A percentile compares a stretch with the other conserved stretches of the same genome.
These are phyloP conservation scores for Diplodia intermedia DNA, from an alignment of 2,329 filamentous ascomycete species.

Conservation along the genomic window DNA sequence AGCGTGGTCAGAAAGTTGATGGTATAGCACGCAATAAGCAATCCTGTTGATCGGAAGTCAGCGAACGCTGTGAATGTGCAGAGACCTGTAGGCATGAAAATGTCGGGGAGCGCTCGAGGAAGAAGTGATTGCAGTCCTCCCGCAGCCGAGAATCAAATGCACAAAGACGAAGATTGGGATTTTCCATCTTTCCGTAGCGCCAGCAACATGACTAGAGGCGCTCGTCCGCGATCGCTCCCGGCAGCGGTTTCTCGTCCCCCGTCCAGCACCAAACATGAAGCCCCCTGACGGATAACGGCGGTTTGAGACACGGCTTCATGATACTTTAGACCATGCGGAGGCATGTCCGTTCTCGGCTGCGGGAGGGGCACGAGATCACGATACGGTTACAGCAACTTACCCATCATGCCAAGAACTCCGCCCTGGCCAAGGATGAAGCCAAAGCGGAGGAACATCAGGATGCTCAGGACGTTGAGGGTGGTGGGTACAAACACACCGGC, in stretches of 20 bases:
- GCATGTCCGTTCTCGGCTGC: neutral
- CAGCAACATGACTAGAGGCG: too few species aligned
- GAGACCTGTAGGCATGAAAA: neutral
- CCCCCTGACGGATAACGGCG: too few species aligned
- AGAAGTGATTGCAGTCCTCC: neutral
- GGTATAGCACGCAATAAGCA: slow-evolving; percentile 76
- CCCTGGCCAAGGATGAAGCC: slow-evolving; percentile 83
- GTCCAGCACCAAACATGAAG: too few species aligned
- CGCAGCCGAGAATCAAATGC: neutral
- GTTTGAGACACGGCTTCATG: too few species aligned
- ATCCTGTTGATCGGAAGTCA: slow-evolving; percentile 54
- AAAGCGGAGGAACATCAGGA: slow-evolving; percentile 91
- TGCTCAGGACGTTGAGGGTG: slow-evolving; percentile 87
- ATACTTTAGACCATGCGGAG: neutral
- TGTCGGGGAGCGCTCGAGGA: neutral
- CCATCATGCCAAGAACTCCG: slow-evolving; percentile 79
- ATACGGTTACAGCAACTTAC: slow-evolving; percentile 55
- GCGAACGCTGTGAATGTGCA: neutral
- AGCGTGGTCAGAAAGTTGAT: slow-evolving; percentile 86
- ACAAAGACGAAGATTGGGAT: too few species aligned
- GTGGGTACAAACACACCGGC: slow-evolving; percentile 77
- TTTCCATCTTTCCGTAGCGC: too few species aligned
- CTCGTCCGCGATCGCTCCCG: too few species aligned
- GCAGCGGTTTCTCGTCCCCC: too few species aligned
- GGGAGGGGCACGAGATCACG: neutral